Conservation (phyloP, 306 rosid species). For the Leucaena leucocephala region DNA sequence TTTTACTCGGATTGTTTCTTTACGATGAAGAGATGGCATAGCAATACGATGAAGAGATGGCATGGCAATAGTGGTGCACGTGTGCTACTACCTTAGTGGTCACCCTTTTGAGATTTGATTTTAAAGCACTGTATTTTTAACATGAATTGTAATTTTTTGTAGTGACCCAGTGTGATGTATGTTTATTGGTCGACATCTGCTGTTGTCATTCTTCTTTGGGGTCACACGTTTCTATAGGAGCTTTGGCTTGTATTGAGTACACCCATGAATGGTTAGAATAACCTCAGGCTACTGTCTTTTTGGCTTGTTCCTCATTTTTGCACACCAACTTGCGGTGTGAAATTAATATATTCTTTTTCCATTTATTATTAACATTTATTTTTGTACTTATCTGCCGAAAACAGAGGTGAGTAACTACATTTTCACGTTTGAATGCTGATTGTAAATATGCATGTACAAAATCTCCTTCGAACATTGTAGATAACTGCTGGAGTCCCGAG, state of each 20-base stretch:
- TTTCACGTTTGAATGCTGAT: neutral
- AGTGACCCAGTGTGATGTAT: conserved; percentile 52
- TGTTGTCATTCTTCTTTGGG: conserved; percentile 46
- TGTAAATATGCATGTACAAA: neutral
- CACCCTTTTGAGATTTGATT: conserved; percentile 41
- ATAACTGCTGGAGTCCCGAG: neutral
- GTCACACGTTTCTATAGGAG: conserved; percentile 48
- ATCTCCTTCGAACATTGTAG: neutral
- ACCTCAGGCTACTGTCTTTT: conserved; percentile 46
- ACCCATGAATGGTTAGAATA: conserved; percentile 38
- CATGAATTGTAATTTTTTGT: conserved; percentile 46
- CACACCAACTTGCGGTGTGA: conserved; percentile 43
- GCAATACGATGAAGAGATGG: conserved; percentile 25
- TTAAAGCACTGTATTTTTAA: conserved; percentile 46
- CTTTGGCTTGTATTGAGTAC: conserved; percentile 42
- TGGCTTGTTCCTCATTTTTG: conserved; percentile 46
- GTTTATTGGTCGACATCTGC: conserved; percentile 43
- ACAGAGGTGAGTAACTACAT: neutral
- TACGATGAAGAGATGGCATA: conserved; percentile 14
- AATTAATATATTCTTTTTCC: conserved; percentile 40
- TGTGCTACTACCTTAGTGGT: conserved; percentile 32
- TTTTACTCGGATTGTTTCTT: conserved; percentile 33
- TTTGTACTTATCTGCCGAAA: neutral
- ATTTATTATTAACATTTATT: neutral
- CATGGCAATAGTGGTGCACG: conserved; percentile 27